A percentile compares a stretch with the other conserved stretches of the same genome.
These are phyloP conservation scores for Gossypium arboreum DNA, from an alignment of 345 rosid genomes.

Conservation along the genomic window DNA sequence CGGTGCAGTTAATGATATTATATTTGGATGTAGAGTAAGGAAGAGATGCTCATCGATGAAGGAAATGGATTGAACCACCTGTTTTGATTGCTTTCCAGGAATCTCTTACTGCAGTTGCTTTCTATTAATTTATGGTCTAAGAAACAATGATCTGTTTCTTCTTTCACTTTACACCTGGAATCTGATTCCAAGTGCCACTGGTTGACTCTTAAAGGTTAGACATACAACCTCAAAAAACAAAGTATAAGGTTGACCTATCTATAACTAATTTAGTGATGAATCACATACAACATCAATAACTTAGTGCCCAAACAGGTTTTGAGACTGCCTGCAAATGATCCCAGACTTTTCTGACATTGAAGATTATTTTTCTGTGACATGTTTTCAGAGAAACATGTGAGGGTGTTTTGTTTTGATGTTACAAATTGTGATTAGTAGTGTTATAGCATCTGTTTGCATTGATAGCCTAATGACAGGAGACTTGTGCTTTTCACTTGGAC, in stretches of 20 bases:
- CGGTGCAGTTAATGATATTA: no score
- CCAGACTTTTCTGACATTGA: neutral
- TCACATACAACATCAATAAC: neutral
- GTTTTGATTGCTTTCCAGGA: no score
- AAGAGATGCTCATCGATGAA: no score
- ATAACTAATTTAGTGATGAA: neutral
- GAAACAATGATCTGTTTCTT: neutral
- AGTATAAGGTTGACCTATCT: neutral
- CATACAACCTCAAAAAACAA: no score
- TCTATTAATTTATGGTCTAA: neutral
- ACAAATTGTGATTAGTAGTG: neutral
- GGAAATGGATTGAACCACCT: no score
- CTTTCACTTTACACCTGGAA: neutral
- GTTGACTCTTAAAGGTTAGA: neutral
- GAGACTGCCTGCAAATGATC: neutral
- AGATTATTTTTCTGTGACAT: neutral
- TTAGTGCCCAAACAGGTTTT: neutral
- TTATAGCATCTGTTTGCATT: neutral
- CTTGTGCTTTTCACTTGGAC: neutral
- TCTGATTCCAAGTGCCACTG: neutral
- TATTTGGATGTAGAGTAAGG: no score
- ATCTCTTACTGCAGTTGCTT: no score
- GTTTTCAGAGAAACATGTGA: conserved; percentile 2
- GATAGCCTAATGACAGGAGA: conserved; percentile 4
- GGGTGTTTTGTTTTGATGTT: neutral